phyloP scores from a whole-genome alignment of 2,329 filamentous ascomycete species.

The Mycocentrospora acerina region DNA sequence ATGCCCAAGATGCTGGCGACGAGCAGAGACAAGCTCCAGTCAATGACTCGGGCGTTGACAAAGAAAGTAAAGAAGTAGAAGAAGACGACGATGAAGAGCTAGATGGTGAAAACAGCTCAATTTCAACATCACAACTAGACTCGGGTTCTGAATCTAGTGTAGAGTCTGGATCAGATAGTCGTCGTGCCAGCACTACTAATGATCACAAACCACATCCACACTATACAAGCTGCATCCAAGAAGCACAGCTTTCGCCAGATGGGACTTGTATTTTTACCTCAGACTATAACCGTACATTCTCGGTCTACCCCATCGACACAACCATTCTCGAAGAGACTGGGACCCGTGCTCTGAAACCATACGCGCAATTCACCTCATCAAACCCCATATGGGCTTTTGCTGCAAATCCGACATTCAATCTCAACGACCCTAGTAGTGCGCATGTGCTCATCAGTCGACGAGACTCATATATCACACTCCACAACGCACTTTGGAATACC shows the following conservation, averaged over 20 bases:
- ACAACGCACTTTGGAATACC: constrained; percentile 54
- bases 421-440: constrained; percentile 52
- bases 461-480: constrained; percentile 58
- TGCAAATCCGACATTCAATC: constrained; percentile 56
- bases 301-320: constrained; percentile 46
- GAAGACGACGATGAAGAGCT: not conserved
- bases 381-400: constrained; percentile 57
- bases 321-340: constrained; percentile 7
- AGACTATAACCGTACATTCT: constrained; percentile 55
- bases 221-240: constrained; percentile 29
- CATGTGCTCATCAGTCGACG: constrained; percentile 55
- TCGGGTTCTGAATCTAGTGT: constrained; percentile 3
- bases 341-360: constrained; percentile 43
- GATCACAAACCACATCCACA: not conserved
- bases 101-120: not conserved
- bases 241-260: constrained; percentile 48
- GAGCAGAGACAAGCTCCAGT: too few relatives aligned
- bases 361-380: constrained; percentile 48
- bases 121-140: constrained; percentile 6
- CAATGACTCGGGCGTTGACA: too few relatives aligned
- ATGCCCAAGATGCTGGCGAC: not conserved
- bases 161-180: not conserved
- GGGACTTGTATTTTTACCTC: constrained; percentile 60
- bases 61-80: not conserved
- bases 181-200: not conserved